Evolutionary conservation across 495 filamentous ascomycete genomes (phyloP), one percentile per base, ranked within the genome.

Genomic region (Acidomyces sp.): DNA sequence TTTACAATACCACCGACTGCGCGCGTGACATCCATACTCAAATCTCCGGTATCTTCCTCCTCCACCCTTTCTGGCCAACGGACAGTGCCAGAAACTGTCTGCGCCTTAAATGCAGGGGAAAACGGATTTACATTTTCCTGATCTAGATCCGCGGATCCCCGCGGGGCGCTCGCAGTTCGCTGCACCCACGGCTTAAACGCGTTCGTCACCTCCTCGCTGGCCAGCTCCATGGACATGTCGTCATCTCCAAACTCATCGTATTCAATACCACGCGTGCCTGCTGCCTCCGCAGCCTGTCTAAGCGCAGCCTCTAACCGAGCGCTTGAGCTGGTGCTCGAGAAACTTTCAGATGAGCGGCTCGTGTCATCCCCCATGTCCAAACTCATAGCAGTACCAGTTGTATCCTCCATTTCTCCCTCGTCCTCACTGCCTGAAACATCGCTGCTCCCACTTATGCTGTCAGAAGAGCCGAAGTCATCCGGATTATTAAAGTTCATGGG

Each of bases 121-220:
- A 74, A 72, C 3, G 72, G 72, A 38, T 77, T 69, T 15, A 71
- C 41, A 37, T 80, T 77, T 47, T 79, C 74, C 46, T 80, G 72
- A 46, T 78, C 72, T 42, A 68, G 61, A n/a, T 65, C 49, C 15
- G 48, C 53, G 11, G 54, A 48, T 13, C 34, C 42, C 4, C 28
- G 17, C 4, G 43, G 7, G 19, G 34, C 6, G 35, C 59, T 61
- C 28, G 64, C 54, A 34, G 61, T 55, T 12, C 62, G 62, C 44
- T 72, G 72, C 10, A 71, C 63, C 76, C 75, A 82, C 0, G 79
- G 76, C 45, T 78, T 69, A 45, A 82, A 81, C 13, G 79, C 75
- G 25, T 74, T 71, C 6, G 83, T 85, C 41, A 93, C 77, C 39
- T 86, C 76, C 45, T 90, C 81, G 39, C 83, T 78, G 5, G 80